Evolutionary conservation across 1,284 basidiomycete species (phyloP).

Genomic region (Ganoderma meredithae): DNA sequence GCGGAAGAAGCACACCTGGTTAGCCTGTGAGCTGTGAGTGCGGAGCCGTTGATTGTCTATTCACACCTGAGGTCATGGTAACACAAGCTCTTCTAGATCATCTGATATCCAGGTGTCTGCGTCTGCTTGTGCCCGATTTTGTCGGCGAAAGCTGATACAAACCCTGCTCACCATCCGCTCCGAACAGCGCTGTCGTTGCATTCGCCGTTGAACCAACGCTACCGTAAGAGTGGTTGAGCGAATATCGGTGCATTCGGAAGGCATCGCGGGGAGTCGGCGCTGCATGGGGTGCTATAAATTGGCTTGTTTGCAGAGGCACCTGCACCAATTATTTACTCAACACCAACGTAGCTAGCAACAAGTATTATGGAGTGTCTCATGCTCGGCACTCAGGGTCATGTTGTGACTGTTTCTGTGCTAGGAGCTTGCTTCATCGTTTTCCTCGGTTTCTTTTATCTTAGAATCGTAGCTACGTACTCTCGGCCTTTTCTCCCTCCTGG

Average conservation of each 20-base stretch:
- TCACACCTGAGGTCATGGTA: not conserved
- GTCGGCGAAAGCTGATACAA: not conserved
- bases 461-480: not conserved
- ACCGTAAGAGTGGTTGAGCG: not conserved
- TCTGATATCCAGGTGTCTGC: not conserved
- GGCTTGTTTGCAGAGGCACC: not conserved
- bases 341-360: not conserved
- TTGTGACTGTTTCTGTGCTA: not conserved
- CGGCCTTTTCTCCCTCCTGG: constrained; percentile 16
- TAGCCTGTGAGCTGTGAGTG: not conserved
- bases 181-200: not conserved
- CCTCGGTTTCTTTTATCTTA: not conserved
- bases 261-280: not conserved
- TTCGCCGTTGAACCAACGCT: not conserved
- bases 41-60: not conserved
- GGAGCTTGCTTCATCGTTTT: not conserved
- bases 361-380: not conserved
- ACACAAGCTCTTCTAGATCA: not conserved
- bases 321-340: not conserved
- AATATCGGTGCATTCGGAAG: not conserved
- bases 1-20: not conserved
- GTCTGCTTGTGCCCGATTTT: not conserved
- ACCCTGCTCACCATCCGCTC: not conserved
- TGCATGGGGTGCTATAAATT: not conserved
- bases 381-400: not conserved